phyloP scores from a whole-genome alignment of 2,329 filamentous ascomycete genomes.

The Aspergillus oerlinghausenensis region DNA sequence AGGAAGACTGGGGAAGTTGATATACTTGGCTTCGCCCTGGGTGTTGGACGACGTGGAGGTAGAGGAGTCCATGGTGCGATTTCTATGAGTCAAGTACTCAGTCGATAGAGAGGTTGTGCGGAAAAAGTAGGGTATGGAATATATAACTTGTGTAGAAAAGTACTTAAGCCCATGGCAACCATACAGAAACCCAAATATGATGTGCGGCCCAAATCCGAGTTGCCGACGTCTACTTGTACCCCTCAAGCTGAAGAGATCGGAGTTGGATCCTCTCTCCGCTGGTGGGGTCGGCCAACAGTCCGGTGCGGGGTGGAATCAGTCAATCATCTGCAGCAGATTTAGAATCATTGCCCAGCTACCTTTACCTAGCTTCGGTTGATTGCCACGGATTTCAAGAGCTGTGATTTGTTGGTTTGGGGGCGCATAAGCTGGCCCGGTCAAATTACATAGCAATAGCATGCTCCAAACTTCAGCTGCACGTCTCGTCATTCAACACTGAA shows the following conservation, averaged over 20 bases:
- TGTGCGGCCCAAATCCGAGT: slow-evolving; percentile 16
- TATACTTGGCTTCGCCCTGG: slow-evolving; percentile 48
- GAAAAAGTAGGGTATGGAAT: neutral
- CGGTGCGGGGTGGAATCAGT: slow-evolving; percentile 13
- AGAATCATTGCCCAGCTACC: neutral
- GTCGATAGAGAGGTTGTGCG: neutral
- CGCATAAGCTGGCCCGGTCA: neutral
- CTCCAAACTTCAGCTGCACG: neutral
- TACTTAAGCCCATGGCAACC: neutral
- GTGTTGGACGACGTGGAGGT: slow-evolving; percentile 20
- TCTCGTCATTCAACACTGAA: neutral
- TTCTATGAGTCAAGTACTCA: slow-evolving; percentile 6
- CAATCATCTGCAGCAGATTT: slow-evolving; percentile 1
- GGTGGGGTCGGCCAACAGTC: slow-evolving; percentile 17
- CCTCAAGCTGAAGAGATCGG: slow-evolving; percentile 10
- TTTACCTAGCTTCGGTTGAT: slow-evolving; percentile 1
- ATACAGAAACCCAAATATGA: neutral
- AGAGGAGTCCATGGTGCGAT: slow-evolving; percentile 19
- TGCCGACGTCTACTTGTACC: slow-evolving; percentile 6
- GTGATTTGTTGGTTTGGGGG: slow-evolving; percentile 1
- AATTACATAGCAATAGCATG: neutral
- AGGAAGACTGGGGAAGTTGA: slow-evolving; percentile 54
- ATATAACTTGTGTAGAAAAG: neutral
- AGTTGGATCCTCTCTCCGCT: slow-evolving; percentile 20
- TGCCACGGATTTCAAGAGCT: neutral